Base-by-base conservation (phyloP, 148 eudicot species). In the Arctostaphylos glauca region DNA sequence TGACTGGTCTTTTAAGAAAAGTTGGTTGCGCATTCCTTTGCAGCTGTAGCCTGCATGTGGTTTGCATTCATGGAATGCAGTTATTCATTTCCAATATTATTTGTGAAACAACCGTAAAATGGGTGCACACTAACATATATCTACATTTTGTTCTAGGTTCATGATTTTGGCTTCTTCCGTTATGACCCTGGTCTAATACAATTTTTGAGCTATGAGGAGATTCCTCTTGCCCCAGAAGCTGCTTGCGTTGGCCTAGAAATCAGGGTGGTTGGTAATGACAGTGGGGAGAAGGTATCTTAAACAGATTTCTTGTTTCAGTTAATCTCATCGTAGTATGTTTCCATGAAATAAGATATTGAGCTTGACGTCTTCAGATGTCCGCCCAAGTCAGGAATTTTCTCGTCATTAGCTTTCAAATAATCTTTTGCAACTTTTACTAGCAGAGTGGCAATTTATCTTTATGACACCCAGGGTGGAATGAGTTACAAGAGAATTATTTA, bases 151-250 rank as follows among this genome's bases (percentile, higher is more conserved):
- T 50, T 83, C 64, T 82, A 97, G 99, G 98, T 97, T 77, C 99
- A 97, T 87, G 99, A 97, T 92, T 97, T 97, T 91, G 99, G 99
- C 75, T 97, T 97, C 87, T 94, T 94, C 76, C 94, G 95, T 8
- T 97, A 91, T 86, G 98, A 94, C 84, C 98, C 99, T 58, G 84
- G 86, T 82, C 92, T 93, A 23, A 86, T 97, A 81, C 96, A 93
- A 80, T 97, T 94, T 86, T 86, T 93, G 77, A 90, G 86, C 88
- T 97, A 97, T 60, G 99, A 97, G 86, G 99, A 97, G 92, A 97
- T 97, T 81, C 93, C 98, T 77, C 99, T 97, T 89, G 98, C 98
- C 56, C 99, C 99, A 25, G 99, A 97, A 86, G 97, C 92, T 86
- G 98, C 99, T 84, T 92, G 88, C 87, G 99, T 97, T 81, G 99